Evolutionary conservation across 2,329 filamentous ascomycete genomes (phyloP).

Genomic region (Dothideomycetes sp.): DNA sequence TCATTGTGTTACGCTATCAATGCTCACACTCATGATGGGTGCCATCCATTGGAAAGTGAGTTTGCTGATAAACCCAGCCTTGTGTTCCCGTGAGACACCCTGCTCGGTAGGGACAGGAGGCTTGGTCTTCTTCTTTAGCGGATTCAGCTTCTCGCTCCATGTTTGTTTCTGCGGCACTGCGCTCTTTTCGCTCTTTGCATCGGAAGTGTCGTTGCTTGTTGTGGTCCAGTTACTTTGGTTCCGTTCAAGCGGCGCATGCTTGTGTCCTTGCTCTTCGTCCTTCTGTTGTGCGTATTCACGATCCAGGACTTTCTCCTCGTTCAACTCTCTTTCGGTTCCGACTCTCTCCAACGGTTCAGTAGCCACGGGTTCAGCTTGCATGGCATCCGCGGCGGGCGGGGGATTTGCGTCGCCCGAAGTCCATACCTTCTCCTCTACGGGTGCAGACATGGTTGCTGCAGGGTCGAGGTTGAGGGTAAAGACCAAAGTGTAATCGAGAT

Average conservation of each 20-base stretch:
- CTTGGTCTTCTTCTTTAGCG: conserved; percentile 38
- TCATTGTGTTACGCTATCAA: conserved; percentile 14
- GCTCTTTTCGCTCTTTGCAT: conserved; percentile 18
- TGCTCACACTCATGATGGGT: conserved; percentile 63
- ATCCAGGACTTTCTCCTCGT: conserved; percentile 26
- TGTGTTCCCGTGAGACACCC: conserved; percentile 56
- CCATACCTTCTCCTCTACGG: conserved; percentile 29
- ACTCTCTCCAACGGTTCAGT: conserved; percentile 30
- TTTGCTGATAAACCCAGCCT: conserved; percentile 63
- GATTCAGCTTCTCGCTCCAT: conserved; percentile 52
- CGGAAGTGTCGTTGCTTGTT: conserved; percentile 25
- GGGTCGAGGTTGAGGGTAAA: too few relatives aligned
- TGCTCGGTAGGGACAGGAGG: conserved; percentile 50
- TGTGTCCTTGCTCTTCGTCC: conserved; percentile 16
- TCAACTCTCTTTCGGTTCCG: conserved; percentile 27
- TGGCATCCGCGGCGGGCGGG: conserved; percentile 24
- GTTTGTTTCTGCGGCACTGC: conserved; percentile 37
- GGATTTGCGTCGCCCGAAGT: conserved; percentile 28
- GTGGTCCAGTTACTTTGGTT: conserved; percentile 27
- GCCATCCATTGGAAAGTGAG: conserved; percentile 87
- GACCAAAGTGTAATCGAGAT: not conserved
- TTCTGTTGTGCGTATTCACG: conserved; percentile 19
- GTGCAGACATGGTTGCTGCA: conserved; percentile 18
- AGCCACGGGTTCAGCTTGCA: conserved; percentile 32
- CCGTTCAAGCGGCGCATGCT: conserved; percentile 18